These are phyloP conservation scores for Claviceps lovelessii DNA, from an alignment of 2,329 filamentous ascomycete species.

Conservation along the genomic window DNA sequence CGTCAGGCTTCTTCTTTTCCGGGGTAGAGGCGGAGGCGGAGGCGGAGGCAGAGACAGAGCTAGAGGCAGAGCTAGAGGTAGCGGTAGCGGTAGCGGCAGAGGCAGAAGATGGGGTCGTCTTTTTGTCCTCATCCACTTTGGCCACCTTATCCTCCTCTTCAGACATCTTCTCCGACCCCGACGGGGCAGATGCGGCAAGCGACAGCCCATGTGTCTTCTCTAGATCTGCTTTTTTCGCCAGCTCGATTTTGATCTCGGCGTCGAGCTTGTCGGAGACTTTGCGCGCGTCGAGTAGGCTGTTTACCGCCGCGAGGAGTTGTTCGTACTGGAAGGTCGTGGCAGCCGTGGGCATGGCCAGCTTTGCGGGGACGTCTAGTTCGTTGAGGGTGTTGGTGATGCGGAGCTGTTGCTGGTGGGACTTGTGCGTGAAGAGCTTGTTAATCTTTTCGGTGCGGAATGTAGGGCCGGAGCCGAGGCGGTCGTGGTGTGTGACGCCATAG, in stretches of 20 bases:
- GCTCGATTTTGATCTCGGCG: slow-evolving; percentile 49
- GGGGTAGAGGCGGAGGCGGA: background rate
- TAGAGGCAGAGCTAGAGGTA: background rate
- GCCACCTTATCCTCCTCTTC: slow-evolving; percentile 1
- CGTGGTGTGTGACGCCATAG: slow-evolving; percentile 75
- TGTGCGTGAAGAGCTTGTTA: slow-evolving; percentile 63
- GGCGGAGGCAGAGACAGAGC: too few species aligned
- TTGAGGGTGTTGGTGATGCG: slow-evolving; percentile 60
- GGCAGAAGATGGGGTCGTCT: background rate
- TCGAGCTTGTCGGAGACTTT: slow-evolving; percentile 67
- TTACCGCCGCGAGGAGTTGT: slow-evolving; percentile 51
- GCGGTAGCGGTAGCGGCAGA: background rate
- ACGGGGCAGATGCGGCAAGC: background rate
- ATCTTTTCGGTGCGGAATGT: slow-evolving; percentile 79
- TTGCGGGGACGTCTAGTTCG: slow-evolving; percentile 55
- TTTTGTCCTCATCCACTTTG: slow-evolving; percentile 6
- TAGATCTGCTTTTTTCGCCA: slow-evolving; percentile 40
- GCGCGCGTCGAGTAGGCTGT: slow-evolving; percentile 54
- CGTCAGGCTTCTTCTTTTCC: slow-evolving; percentile 7
- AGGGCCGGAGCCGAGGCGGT: slow-evolving; percentile 72
- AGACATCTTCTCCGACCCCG: background rate
- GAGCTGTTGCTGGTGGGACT: slow-evolving; percentile 59
- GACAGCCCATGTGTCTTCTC: slow-evolving; percentile 22
- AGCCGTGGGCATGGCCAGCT: slow-evolving; percentile 62
- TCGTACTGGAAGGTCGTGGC: slow-evolving; percentile 59